Conservation (phyloP, 2,329 filamentous ascomycete genomes). For the Ophiocordyceps camponoti-leonardi region DNA sequence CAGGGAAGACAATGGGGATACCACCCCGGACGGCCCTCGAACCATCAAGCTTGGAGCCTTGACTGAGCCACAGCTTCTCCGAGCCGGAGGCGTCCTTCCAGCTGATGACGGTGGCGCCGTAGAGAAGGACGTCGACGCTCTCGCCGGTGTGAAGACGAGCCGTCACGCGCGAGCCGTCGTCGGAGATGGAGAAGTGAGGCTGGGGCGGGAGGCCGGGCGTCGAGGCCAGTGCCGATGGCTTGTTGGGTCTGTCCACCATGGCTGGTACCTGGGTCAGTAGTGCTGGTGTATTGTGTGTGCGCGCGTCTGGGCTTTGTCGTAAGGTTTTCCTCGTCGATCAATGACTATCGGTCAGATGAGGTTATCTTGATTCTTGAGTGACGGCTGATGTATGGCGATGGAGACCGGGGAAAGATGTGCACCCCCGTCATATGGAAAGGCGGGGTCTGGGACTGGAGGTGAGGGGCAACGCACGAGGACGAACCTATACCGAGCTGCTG, state of each 20-base stretch:
- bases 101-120: slow-evolving; percentile 79
- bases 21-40: slow-evolving; percentile 81
- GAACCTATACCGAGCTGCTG: neutral
- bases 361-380: neutral
- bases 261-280: neutral
- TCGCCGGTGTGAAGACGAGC: slow-evolving; percentile 75
- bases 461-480: neutral
- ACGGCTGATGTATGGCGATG: neutral
- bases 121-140: slow-evolving; percentile 70
- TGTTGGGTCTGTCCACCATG: slow-evolving; percentile 76
- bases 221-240: slow-evolving; percentile 58
- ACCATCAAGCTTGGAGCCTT: slow-evolving; percentile 66
- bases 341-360: no score
- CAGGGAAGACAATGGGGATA: slow-evolving; percentile 84
- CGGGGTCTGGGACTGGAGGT: neutral
- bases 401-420: neutral
- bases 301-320: no score
- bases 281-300: no score
- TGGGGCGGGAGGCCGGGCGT: slow-evolving; percentile 59
- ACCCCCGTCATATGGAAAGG: neutral
- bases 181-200: slow-evolving; percentile 56
- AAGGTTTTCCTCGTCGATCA: no score
- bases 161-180: slow-evolving; percentile 55
- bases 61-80: slow-evolving; percentile 78
- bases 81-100: slow-evolving; percentile 71